A percentile compares a stretch with the other conserved stretches of the same genome.
These are phyloP conservation scores for Peronospora tabacina DNA, from an alignment of 352 stramenopile species.

Conservation along the genomic window DNA sequence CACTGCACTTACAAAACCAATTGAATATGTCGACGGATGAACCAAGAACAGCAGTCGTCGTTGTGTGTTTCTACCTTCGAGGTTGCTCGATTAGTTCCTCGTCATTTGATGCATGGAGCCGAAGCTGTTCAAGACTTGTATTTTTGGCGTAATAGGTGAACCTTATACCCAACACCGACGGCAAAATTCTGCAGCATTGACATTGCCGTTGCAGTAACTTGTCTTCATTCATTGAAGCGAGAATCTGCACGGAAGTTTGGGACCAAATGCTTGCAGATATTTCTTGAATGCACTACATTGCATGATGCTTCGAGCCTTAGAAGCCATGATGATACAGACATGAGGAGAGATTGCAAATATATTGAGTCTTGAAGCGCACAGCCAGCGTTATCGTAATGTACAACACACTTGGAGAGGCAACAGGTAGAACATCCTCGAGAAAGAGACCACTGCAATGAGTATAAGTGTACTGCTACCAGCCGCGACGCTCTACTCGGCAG, in stretches of 20 bases:
- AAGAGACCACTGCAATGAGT: constrained; percentile 25
- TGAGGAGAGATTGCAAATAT: constrained; percentile 30
- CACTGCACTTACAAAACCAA: constrained; percentile 10
- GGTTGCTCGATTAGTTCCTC: no score
- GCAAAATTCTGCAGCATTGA: constrained; percentile 12
- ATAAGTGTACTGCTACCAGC: constrained; percentile 42
- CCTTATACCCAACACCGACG: constrained; percentile 49
- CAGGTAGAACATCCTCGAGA: constrained; percentile 19
- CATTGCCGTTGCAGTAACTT: constrained; percentile 2
- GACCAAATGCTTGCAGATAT: no score
- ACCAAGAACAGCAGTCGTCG: constrained; percentile 45
- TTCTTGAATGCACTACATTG: background rate
- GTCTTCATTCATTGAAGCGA: constrained; percentile 2
- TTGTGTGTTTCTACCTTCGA: no score
- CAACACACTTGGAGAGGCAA: constrained; percentile 23
- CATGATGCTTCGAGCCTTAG: background rate
- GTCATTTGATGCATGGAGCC: no score
- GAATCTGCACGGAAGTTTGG: no score
- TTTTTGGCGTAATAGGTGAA: constrained; percentile 40
- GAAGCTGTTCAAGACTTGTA: no score
- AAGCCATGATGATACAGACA: background rate
- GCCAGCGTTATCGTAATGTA: constrained; percentile 26
- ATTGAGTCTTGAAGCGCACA: constrained; percentile 21
- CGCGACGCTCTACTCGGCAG: constrained; percentile 45
- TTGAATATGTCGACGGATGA: constrained; percentile 2